phyloP scores from a whole-genome alignment of 2,329 filamentous ascomycete species.

The Hymenotorrendiella dingleyae region DNA sequence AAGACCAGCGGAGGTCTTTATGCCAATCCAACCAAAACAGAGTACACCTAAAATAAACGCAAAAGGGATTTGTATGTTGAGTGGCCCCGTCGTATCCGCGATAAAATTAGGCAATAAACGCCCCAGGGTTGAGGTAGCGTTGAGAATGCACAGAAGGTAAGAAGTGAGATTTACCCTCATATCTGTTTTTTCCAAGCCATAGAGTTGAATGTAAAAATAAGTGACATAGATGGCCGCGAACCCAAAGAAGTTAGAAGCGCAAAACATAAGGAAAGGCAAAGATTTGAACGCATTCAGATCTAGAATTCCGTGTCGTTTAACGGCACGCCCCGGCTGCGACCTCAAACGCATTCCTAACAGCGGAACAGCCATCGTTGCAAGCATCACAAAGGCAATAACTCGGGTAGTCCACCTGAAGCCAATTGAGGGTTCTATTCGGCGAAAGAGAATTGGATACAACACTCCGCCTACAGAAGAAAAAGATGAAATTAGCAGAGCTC shows the following conservation, averaged over 20 bases:
- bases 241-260: constrained; percentile 16
- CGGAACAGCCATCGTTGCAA: constrained; percentile 34
- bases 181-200: constrained; percentile 17
- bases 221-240: constrained; percentile 46
- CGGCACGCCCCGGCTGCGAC: constrained; percentile 13
- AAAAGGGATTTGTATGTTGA: constrained; percentile 41
- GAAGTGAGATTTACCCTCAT: constrained; percentile 32
- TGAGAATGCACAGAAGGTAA: constrained; percentile 15
- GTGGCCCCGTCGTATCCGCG: constrained; percentile 45
- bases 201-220: constrained; percentile 37
- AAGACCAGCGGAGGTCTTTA: constrained; percentile 46
- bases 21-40: constrained; percentile 44
- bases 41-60: constrained; percentile 44
- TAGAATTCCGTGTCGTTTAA: constrained; percentile 8
- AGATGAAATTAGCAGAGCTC: too few species aligned
- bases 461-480: constrained; percentile 38
- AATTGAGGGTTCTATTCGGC: constrained; percentile 33
- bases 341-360: constrained; percentile 16
- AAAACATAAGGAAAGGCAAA: constrained; percentile 12
- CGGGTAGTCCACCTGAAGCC: constrained; percentile 41
- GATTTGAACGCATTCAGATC: constrained; percentile 21
- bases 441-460: constrained; percentile 38
- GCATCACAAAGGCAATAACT: constrained; percentile 39
- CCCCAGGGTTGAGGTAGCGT: constrained; percentile 42
- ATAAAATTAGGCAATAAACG: constrained; percentile 48